These are phyloP conservation scores for Trichoderma brevicompactum DNA, from an alignment of 2,329 filamentous ascomycete genomes.

Conservation along the genomic window DNA sequence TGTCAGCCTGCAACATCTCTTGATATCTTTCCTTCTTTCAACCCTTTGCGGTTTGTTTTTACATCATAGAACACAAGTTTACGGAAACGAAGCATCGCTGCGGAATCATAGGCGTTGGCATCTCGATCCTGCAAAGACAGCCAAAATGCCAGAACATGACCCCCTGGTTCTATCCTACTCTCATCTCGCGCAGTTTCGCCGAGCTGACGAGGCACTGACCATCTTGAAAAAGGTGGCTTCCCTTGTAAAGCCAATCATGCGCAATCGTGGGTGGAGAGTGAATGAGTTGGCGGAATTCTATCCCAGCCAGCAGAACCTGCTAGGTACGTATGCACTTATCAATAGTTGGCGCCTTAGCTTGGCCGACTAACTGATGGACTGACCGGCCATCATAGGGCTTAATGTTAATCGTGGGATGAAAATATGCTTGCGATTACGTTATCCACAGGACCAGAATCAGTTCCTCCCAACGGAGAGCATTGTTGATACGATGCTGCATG, in stretches of 20 bases:
- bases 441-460: conserved; percentile 71
- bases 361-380: neutral
- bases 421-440: conserved; percentile 81
- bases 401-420: conserved; percentile 78
- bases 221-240: conserved; percentile 81
- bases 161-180: conserved; percentile 53
- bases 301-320: conserved; percentile 71
- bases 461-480: conserved; percentile 82
- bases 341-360: conserved; percentile 7
- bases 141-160: conserved; percentile 40
- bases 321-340: conserved; percentile 57
- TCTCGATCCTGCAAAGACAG: neutral
- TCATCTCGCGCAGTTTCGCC: conserved; percentile 53
- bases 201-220: conserved; percentile 56
- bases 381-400: conserved; percentile 54
- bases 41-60: neutral
- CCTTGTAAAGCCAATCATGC: conserved; percentile 93
- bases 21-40: neutral
- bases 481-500: conserved; percentile 90
- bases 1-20: neutral
- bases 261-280: conserved; percentile 80
- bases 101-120: neutral
- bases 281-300: conserved; percentile 82
- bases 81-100: neutral
- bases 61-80: neutral